Conservation (phyloP, 345 rosid species). For the Nephelium lappaceum region DNA sequence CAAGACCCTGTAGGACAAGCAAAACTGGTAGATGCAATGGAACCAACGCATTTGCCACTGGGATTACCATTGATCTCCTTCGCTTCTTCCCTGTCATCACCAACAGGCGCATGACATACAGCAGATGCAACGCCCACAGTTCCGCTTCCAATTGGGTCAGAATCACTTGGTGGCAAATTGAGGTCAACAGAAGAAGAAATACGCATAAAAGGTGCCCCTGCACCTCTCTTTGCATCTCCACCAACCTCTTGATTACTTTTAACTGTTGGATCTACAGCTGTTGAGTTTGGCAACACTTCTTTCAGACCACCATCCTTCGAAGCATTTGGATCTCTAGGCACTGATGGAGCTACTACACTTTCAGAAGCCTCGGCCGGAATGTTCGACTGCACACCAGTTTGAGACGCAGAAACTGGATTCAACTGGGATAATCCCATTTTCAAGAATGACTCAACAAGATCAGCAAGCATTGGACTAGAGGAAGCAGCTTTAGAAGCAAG, state of each 20-base stretch:
- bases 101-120: background rate
- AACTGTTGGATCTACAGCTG: slow-evolving; percentile 14
- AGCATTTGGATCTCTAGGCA: slow-evolving; percentile 24
- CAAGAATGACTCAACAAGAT: slow-evolving; percentile 42
- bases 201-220: slow-evolving; percentile 10
- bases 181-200: slow-evolving; percentile 37
- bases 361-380: slow-evolving; percentile 24
- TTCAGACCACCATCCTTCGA: slow-evolving; percentile 19
- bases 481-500: slow-evolving; percentile 55
- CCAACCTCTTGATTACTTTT: slow-evolving; percentile 21
- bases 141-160: slow-evolving; percentile 21
- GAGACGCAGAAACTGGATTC: slow-evolving; percentile 21
- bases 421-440: slow-evolving; percentile 43
- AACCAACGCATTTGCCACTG: slow-evolving; percentile 21
- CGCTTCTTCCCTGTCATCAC: slow-evolving; percentile 30
- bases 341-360: slow-evolving; percentile 20
- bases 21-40: slow-evolving; percentile 19
- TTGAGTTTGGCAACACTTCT: slow-evolving; percentile 20
- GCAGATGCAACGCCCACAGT: background rate
- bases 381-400: slow-evolving; percentile 23
- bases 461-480: slow-evolving; percentile 43
- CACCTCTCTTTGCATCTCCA: slow-evolving; percentile 17
- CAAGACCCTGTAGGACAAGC: slow-evolving; percentile 15
- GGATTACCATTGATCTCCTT: slow-evolving; percentile 17
- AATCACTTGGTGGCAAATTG: slow-evolving; percentile 37